Percentiles rank a stretch among this genome's conserved stretches.
phyloP scores from a whole-genome alignment of 805 yeast genomes.

The Kazachstania viticola region DNA sequence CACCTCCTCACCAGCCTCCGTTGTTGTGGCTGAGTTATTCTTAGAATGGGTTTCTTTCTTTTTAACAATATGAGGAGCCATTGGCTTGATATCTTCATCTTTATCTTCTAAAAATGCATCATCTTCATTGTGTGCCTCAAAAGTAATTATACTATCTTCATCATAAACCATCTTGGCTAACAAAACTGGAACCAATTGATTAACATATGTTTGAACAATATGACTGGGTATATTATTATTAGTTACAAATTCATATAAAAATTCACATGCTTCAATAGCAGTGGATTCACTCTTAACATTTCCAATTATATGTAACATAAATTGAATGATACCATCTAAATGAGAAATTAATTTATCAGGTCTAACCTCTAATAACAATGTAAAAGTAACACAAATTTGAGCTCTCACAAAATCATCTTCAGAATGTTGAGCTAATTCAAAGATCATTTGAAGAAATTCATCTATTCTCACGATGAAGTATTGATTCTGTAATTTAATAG shows the following conservation, averaged over 20 bases:
- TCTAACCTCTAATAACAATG: constrained; percentile 56
- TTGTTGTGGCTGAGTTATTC: constrained; percentile 44
- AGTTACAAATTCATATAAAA: constrained; percentile 64
- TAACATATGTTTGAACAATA: constrained; percentile 46
- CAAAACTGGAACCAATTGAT: constrained; percentile 61
- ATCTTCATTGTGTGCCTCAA: constrained; percentile 51
- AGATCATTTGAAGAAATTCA: constrained; percentile 50
- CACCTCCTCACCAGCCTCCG: constrained; percentile 42
- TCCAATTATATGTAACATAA: constrained; percentile 68
- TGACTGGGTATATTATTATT: constrained; percentile 41
- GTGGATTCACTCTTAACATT: constrained; percentile 52
- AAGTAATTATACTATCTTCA: constrained; percentile 60
- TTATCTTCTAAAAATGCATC: constrained; percentile 70
- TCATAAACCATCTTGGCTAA: constrained; percentile 78
- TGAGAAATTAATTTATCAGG: constrained; percentile 77
- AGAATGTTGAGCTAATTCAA: constrained; percentile 52
- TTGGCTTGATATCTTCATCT: constrained; percentile 81
- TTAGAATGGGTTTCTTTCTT: constrained; percentile 37
- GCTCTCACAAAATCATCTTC: constrained; percentile 48
- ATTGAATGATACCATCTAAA: constrained; percentile 74
- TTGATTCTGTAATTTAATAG: constrained; percentile 60
- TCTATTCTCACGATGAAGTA: constrained; percentile 55
- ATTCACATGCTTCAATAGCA: constrained; percentile 88
- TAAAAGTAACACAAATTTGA: constrained; percentile 68
- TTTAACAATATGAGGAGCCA: constrained; percentile 54